These are phyloP conservation scores for Trapa bicornis DNA, from an alignment of 345 rosid species.

Conservation along the genomic window DNA sequence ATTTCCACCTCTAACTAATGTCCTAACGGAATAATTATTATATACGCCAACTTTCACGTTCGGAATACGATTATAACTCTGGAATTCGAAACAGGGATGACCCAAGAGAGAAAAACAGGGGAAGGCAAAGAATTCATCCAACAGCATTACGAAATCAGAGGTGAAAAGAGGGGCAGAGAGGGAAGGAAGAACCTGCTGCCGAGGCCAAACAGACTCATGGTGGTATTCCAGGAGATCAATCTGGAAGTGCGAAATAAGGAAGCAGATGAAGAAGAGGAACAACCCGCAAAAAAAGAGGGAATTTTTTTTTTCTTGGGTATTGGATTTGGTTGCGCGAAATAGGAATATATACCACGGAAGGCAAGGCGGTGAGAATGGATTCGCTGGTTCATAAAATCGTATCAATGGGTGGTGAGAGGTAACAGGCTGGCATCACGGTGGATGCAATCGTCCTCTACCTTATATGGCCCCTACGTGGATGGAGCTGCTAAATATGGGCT, in stretches of 20 bases:
- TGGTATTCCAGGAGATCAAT: background rate
- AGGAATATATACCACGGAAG: background rate
- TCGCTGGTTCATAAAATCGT: background rate
- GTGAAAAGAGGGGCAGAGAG: background rate
- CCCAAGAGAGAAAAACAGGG: background rate
- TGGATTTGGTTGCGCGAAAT: background rate
- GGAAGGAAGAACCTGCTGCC: constrained; percentile 24
- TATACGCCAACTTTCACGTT: background rate
- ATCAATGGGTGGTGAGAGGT: background rate
- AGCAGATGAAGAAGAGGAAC: background rate
- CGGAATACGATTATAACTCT: background rate
- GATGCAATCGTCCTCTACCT: background rate
- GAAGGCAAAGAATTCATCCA: background rate
- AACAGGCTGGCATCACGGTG: background rate
- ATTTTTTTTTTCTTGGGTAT: background rate
- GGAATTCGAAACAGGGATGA: background rate
- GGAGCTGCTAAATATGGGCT: background rate
- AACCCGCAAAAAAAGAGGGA: background rate
- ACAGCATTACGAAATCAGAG: too few relatives aligned
- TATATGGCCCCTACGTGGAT: background rate
- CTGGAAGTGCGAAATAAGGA: background rate
- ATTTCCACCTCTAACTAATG: too few relatives aligned
- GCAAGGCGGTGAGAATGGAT: background rate
- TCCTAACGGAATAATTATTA: too few relatives aligned
- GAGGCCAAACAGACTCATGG: constrained; percentile 50